Percentiles rank a stretch among this genome's conserved stretches.
phyloP scores from a whole-genome alignment of 2,329 filamentous ascomycete species.

The Orbilia brochopaga region DNA sequence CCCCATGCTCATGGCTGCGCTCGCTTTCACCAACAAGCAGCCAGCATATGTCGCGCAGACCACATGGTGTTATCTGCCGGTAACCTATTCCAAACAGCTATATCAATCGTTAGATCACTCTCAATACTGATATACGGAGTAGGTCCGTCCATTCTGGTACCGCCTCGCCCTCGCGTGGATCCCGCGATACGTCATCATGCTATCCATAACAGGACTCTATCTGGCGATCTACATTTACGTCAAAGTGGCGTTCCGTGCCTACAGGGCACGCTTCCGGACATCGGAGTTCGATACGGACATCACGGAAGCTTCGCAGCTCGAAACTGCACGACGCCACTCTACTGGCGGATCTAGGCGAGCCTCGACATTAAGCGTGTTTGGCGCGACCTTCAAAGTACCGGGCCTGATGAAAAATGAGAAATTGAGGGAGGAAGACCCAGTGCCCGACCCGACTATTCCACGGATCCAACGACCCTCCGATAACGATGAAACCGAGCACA shows the following conservation, averaged over 20 bases:
- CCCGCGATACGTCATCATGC: constrained; percentile 73
- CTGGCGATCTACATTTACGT: constrained; percentile 74
- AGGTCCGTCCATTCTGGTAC: constrained; percentile 70
- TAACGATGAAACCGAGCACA: constrained; percentile 10
- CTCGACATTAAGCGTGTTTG: constrained; percentile 38
- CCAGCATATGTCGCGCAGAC: constrained; percentile 68
- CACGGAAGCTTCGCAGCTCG: constrained; percentile 35
- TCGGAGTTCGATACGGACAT: constrained; percentile 47
- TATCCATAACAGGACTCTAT: constrained; percentile 70
- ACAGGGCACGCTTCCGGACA: constrained; percentile 40
- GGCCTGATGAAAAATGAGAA: constrained; percentile 30
- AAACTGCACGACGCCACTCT: constrained; percentile 7
- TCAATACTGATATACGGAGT: constrained; percentile 2
- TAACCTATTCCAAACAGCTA: constrained; percentile 21
- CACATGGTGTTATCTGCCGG: constrained; percentile 73
- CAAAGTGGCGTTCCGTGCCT: constrained; percentile 54
- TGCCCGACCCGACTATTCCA: constrained; percentile 14
- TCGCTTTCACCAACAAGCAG: constrained; percentile 68
- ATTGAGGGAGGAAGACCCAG: constrained; percentile 29
- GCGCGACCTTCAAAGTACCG: constrained; percentile 41
- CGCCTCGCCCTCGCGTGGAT: constrained; percentile 73
- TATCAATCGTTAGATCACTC: constrained; percentile 5
- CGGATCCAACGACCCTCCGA: constrained; percentile 28
- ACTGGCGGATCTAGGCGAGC: constrained; percentile 20
- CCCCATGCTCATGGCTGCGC: constrained; percentile 66